These are phyloP conservation scores for Pichia eremophila DNA, from an alignment of 805 yeast genomes.

Conservation along the genomic window DNA sequence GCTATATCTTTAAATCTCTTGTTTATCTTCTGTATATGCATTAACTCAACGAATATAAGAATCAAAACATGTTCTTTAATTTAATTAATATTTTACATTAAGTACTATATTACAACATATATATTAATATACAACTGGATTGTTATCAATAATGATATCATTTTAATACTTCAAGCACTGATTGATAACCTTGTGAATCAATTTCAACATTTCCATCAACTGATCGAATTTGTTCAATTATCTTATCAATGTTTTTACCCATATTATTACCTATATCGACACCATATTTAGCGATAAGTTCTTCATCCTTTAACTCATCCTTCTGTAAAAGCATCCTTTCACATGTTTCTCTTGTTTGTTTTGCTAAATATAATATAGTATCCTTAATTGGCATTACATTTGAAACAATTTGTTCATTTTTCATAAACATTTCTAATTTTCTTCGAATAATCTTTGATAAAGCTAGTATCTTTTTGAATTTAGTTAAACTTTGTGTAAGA, in stretches of 20 bases:
- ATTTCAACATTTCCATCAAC: not conserved
- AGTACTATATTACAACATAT: too few species aligned
- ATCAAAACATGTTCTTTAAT: too few species aligned
- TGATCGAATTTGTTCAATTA: not conserved
- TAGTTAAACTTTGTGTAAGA: not conserved
- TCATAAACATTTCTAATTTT: not conserved
- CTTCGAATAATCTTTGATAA: not conserved
- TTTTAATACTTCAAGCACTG: not conserved
- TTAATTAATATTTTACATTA: too few species aligned
- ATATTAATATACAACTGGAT: too few species aligned
- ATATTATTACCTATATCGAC: not conserved
- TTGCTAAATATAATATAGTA: not conserved
- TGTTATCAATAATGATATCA: not conserved
- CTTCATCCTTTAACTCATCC: not conserved
- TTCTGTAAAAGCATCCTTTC: not conserved
- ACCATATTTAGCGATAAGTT: not conserved
- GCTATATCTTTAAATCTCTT: not conserved
- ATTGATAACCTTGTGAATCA: not conserved
- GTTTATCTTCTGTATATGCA: not conserved
- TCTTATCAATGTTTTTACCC: not conserved
- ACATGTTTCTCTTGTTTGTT: not conserved
- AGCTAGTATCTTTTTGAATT: not conserved
- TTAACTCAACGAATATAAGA: too few species aligned
- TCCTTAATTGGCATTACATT: slow-evolving; percentile 2
- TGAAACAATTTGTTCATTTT: not conserved